phyloP scores from a whole-genome alignment of 1,284 basidiomycete species.

The Melanopsichium pennsylvanicum region DNA sequence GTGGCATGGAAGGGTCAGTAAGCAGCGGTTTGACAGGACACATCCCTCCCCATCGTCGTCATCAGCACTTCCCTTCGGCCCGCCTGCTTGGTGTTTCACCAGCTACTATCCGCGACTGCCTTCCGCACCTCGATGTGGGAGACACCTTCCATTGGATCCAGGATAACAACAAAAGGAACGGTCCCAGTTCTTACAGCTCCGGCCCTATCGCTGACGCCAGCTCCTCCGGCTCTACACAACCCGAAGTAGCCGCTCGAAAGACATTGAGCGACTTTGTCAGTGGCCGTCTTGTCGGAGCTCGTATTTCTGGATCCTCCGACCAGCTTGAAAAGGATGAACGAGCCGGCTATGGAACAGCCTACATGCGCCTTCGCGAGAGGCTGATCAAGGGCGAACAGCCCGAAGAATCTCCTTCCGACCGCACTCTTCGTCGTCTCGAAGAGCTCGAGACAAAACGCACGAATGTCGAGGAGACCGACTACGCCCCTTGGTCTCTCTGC shows the following conservation, averaged over 20 bases:
- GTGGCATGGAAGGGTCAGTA: background rate
- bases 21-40: constrained; percentile 21
- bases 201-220: constrained; percentile 50
- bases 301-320: constrained; percentile 4
- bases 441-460: constrained; percentile 36
- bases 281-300: constrained; percentile 46
- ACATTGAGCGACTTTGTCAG: constrained; percentile 48
- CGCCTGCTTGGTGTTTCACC: constrained; percentile 74
- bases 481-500: constrained; percentile 59
- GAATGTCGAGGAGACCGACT: constrained; percentile 15
- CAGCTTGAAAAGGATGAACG: constrained; percentile 19
- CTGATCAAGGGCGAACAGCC: constrained; percentile 31
- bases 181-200: constrained; percentile 57
- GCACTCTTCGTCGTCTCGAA: constrained; percentile 23
- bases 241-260: constrained; percentile 30
- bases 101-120: constrained; percentile 75
- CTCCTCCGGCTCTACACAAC: constrained; percentile 1
- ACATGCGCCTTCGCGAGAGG: constrained; percentile 36
- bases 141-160: constrained; percentile 77
- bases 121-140: constrained; percentile 87
- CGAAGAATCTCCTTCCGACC: constrained; percentile 20
- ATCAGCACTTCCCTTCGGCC: constrained; percentile 55
- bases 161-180: constrained; percentile 64
- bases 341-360: constrained; percentile 45
- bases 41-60: constrained; percentile 36